Evolutionary conservation across 1,284 basidiomycete species (phyloP).

Genomic region (Ustilago bromivora): DNA sequence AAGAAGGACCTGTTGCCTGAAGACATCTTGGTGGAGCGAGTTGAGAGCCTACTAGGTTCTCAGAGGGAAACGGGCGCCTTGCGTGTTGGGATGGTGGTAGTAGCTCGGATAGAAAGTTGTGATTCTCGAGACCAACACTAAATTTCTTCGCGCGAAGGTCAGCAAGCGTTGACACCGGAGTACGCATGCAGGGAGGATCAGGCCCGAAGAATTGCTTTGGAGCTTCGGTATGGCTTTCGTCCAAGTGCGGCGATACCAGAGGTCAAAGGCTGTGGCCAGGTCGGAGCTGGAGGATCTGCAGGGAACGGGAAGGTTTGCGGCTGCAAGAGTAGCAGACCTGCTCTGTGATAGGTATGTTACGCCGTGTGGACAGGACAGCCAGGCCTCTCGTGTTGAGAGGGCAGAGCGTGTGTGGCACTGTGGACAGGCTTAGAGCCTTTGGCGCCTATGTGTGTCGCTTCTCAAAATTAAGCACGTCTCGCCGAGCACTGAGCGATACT

Average conservation of each 20-base stretch:
- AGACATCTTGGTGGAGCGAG: constrained; percentile 27
- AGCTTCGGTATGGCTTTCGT: background rate
- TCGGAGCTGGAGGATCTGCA: constrained; percentile 32
- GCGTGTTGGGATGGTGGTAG: constrained; percentile 5
- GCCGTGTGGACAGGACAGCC: too few relatives aligned
- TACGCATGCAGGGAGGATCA: background rate
- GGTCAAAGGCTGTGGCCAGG: constrained; percentile 2
- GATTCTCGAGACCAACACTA: constrained; percentile 12
- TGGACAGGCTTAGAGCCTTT: too few relatives aligned
- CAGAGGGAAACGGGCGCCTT: background rate
- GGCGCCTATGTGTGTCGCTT: background rate
- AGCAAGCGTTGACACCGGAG: background rate
- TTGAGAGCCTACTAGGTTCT: background rate
- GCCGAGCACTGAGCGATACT: too few relatives aligned
- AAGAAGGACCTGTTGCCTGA: constrained; percentile 54
- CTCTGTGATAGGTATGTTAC: too few relatives aligned
- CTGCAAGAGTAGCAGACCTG: background rate
- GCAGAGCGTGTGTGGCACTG: background rate
- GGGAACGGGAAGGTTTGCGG: constrained; percentile 20
- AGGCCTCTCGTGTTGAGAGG: background rate
- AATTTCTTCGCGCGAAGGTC: constrained; percentile 4
- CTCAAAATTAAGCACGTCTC: too few relatives aligned
- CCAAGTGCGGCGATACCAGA: constrained; percentile 2
- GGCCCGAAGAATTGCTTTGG: background rate
- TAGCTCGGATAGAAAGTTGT: background rate